phyloP scores from a whole-genome alignment of 441 rosid genomes.

The Melastoma candidum region DNA sequence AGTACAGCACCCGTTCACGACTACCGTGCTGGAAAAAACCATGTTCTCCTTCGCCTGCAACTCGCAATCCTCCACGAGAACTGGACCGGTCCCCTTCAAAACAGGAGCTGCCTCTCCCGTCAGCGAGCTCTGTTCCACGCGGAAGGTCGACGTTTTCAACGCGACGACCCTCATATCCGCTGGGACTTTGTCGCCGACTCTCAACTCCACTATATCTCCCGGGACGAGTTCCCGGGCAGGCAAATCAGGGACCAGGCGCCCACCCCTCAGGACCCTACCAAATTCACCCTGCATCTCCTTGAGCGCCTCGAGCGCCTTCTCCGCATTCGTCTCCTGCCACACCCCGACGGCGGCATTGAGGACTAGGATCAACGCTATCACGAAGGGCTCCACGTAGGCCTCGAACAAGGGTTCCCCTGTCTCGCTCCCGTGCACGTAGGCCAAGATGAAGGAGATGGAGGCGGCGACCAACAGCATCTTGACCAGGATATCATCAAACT shows the following conservation, averaged over 20 bases:
- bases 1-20: slow-evolving; percentile 70
- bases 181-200: slow-evolving; percentile 82
- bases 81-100: slow-evolving; percentile 43
- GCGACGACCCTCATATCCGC: slow-evolving; percentile 74
- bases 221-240: slow-evolving; percentile 89
- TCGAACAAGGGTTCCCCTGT: slow-evolving; percentile 46
- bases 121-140: slow-evolving; percentile 86
- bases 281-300: slow-evolving; percentile 87
- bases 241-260: slow-evolving; percentile 41
- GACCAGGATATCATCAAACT: slow-evolving; percentile 78
- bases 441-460: slow-evolving; percentile 61
- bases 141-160: slow-evolving; percentile 65
- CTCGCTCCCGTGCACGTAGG: slow-evolving; percentile 49
- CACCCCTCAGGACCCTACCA: slow-evolving; percentile 67
- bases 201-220: slow-evolving; percentile 73
- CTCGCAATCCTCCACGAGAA: slow-evolving; percentile 53
- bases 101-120: slow-evolving; percentile 94
- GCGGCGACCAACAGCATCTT: slow-evolving; percentile 86
- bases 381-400: slow-evolving; percentile 80
- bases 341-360: slow-evolving; percentile 83
- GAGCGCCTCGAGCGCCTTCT: slow-evolving; percentile 83
- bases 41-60: slow-evolving; percentile 77
- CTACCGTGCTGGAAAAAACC: slow-evolving; percentile 78
- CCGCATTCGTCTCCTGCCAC: slow-evolving; percentile 93
- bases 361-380: slow-evolving; percentile 58